phyloP scores from a whole-genome alignment of 2,329 filamentous ascomycete genomes.

The Neonectria magnoliae region DNA sequence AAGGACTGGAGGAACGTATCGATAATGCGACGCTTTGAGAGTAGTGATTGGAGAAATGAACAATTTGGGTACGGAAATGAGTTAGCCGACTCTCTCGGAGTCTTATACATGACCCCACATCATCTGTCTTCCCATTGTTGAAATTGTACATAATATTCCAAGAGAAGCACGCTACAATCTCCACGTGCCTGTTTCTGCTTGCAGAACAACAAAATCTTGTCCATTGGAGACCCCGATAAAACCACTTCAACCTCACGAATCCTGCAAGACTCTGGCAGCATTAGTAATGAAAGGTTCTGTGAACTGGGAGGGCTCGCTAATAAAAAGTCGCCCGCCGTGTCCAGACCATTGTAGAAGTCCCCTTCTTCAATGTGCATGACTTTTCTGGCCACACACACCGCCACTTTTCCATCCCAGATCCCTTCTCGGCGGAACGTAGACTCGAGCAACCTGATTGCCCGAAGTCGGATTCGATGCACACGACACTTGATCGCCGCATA shows the following conservation, averaged over 20 bases:
- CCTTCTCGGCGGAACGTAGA: constrained; percentile 49
- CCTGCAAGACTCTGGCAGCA: constrained; percentile 26
- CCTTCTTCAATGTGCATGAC: constrained; percentile 53
- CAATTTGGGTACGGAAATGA: too few species aligned
- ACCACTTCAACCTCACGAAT: constrained; percentile 34
- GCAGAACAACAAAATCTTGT: constrained; percentile 32
- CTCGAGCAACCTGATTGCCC: constrained; percentile 49
- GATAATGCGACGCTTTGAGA: too few species aligned
- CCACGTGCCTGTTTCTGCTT: constrained; percentile 21
- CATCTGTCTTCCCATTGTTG: constrained; percentile 25
- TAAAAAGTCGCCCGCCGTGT: constrained; percentile 25
- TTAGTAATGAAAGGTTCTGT: constrained; percentile 24
- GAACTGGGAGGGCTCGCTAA: constrained; percentile 15
- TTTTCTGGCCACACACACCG: constrained; percentile 46
- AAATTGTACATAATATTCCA: constrained; percentile 26
- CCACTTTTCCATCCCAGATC: constrained; percentile 52
- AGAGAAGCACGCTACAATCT: constrained; percentile 26
- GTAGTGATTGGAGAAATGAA: too few species aligned
- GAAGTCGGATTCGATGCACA: constrained; percentile 50
- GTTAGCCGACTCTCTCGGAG: too few species aligned
- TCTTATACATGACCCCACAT: not conserved
- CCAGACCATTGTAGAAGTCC: constrained; percentile 29
- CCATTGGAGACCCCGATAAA: constrained; percentile 33
- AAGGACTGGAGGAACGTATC: too few species aligned
- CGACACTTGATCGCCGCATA: constrained; percentile 60